Conservation (phyloP, 2,329 filamentous ascomycete species). For the Phialophora macrospora region DNA sequence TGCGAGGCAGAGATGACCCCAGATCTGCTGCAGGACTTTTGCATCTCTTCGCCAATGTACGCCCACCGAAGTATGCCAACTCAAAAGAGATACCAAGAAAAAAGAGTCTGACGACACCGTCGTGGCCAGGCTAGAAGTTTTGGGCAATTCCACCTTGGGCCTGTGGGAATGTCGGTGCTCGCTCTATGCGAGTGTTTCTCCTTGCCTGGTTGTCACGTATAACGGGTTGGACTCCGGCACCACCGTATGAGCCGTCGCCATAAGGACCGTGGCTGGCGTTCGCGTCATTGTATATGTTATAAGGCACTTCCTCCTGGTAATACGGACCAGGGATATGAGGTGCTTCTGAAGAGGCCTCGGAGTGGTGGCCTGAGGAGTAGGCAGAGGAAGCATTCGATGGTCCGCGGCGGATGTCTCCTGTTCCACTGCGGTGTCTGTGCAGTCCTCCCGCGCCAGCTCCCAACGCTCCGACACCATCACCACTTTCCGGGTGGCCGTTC, state of each 20-base stretch:
- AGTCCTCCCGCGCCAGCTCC: constrained; percentile 50
- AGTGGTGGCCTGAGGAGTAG: constrained; percentile 71
- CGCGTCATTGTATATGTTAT: constrained; percentile 54
- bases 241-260: constrained; percentile 59
- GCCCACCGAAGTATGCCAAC: neutral
- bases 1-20: constrained; percentile 3
- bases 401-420: constrained; percentile 77
- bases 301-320: constrained; percentile 61
- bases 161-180: constrained; percentile 83
- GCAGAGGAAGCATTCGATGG: constrained; percentile 95
- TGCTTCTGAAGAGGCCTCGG: constrained; percentile 65
- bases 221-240: constrained; percentile 67
- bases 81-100: neutral
- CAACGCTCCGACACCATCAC: constrained; percentile 62
- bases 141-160: constrained; percentile 86
- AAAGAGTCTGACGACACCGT: neutral
- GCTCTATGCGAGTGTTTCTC: constrained; percentile 93
- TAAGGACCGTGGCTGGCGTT: constrained; percentile 57
- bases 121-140: constrained; percentile 70
- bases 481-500: constrained; percentile 35
- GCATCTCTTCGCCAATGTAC: neutral
- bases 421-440: constrained; percentile 46
- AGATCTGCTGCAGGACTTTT: constrained; percentile 14
- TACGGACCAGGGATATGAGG: constrained; percentile 53
- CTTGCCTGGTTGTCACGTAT: constrained; percentile 92